phyloP scores from a whole-genome alignment of 345 rosid species.

The Salix exigua region DNA sequence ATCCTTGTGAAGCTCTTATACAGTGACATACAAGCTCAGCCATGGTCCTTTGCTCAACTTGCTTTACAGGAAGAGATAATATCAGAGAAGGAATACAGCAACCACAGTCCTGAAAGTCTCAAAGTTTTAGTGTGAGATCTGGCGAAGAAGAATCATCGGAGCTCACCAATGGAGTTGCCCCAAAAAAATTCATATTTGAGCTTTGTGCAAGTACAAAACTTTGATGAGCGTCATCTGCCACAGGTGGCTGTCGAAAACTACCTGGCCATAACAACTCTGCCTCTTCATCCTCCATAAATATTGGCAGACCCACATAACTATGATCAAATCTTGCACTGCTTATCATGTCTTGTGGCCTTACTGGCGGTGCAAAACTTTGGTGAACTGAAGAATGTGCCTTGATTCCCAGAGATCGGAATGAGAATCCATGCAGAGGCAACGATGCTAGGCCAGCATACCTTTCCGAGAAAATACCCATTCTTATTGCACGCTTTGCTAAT shows the following conservation, averaged over 20 bases:
- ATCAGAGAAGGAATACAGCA: conserved; percentile 14
- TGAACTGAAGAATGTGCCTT: conserved; percentile 54
- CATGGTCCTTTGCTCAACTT: not conserved
- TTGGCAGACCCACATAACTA: conserved; percentile 43
- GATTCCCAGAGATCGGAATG: conserved; percentile 17
- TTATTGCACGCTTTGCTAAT: conserved; percentile 26
- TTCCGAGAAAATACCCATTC: conserved; percentile 30
- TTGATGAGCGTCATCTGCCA: conserved; percentile 21
- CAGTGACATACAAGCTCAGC: conserved; percentile 2
- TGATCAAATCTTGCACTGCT: conserved; percentile 48
- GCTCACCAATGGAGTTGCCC: conserved; percentile 29
- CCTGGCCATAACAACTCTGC: conserved; percentile 71
- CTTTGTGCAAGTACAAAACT: conserved; percentile 29
- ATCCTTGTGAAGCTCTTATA: conserved; percentile 17
- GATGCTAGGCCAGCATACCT: conserved; percentile 23
- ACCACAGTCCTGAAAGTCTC: not conserved
- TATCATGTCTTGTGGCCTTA: conserved; percentile 41
- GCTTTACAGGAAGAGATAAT: conserved; percentile 21
- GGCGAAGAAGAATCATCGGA: conserved; percentile 43
- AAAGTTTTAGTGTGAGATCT: conserved; percentile 66
- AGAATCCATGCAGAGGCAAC: conserved; percentile 22
- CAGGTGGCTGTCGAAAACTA: conserved; percentile 52
- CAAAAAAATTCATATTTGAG: conserved; percentile 35
- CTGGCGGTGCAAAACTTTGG: conserved; percentile 26
- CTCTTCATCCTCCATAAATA: conserved; percentile 52